A percentile compares a stretch with the other conserved stretches of the same genome.
These are phyloP conservation scores for Lagerstroemia speciosa DNA, from an alignment of 345 rosid species.

Conservation along the genomic window DNA sequence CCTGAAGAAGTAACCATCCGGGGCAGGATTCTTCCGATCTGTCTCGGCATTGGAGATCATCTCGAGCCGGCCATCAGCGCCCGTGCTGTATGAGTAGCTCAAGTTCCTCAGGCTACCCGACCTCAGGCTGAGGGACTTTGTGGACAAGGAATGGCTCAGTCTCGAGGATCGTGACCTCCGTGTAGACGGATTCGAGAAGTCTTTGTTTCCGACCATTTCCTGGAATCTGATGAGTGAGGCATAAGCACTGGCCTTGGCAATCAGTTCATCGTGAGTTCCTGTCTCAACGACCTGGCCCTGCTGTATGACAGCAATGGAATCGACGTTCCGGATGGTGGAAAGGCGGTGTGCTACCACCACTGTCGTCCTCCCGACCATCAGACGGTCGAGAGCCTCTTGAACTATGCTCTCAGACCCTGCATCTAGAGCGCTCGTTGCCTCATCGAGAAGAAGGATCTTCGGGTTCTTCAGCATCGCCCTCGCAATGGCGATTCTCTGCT, in stretches of 20 bases:
- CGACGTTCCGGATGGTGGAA: slow-evolving; percentile 88
- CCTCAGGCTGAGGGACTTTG: slow-evolving; percentile 86
- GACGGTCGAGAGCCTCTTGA: slow-evolving; percentile 95
- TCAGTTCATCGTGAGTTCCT: slow-evolving; percentile 85
- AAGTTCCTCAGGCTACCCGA: slow-evolving; percentile 93
- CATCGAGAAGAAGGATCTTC: slow-evolving; percentile 88
- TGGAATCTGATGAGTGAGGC: slow-evolving; percentile 91
- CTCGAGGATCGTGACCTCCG: slow-evolving; percentile 79
- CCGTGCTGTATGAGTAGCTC: slow-evolving; percentile 95
- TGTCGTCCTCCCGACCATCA: slow-evolving; percentile 96
- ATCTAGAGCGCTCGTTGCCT: slow-evolving; percentile 99
- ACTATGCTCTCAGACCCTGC: slow-evolving; percentile 97
- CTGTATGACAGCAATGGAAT: slow-evolving; percentile 88
- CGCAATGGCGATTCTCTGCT: slow-evolving; percentile 97
- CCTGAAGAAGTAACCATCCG: slow-evolving; percentile 79
- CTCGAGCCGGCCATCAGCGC: slow-evolving; percentile 95
- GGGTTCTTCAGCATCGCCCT: slow-evolving; percentile 97
- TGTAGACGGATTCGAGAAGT: slow-evolving; percentile 83
- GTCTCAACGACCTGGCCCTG: slow-evolving; percentile 98
- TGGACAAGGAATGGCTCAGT: slow-evolving; percentile 80
- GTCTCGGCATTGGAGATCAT: slow-evolving; percentile 98
- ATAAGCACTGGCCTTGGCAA: slow-evolving; percentile 75
- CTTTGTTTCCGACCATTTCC: slow-evolving; percentile 83
- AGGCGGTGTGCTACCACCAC: slow-evolving; percentile 98
- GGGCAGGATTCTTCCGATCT: slow-evolving; percentile 79